Evolutionary conservation across 1,139 yeast genomes (phyloP), one percentile per base, ranked within the genome.

Genomic region (Yamadazyma oceani): DNA sequence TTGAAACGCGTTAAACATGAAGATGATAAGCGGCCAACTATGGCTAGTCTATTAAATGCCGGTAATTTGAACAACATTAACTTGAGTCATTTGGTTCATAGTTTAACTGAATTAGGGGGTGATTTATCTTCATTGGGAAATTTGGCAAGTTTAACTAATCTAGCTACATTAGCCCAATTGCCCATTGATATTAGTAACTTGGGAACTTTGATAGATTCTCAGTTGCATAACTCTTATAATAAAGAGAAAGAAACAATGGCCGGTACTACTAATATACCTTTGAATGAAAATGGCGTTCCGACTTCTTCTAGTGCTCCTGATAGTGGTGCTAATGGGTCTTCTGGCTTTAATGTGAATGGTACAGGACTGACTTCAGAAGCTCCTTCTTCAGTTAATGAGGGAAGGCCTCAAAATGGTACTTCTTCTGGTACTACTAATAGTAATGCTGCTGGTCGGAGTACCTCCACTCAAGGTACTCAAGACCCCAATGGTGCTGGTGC

Each of bases 11-110:
- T 16, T 17, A 24, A 26, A 22, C 33, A 31, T 14, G 30, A 27
- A 7, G 8, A 19, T 19, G 30, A n/a, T 7, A 30, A 14, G 21
- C 17, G 25, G 19, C 35, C 32, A 10, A 29, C 16, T 7, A 33
- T 42, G 17, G 35, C 43, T 13, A 42, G 48, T 28, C 44, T 69
- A 13, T 52, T 71, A 17, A 60, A 60, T 40, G 76, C 76, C 2
- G 77, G 76, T 3, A 69, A 69, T 46, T 54, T 71, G 43, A 70
- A 71, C 45, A 71, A 70, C 46, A 53, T 71, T 44, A 71, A 69
- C 46, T 48, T 71, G 37, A 66, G 75, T 40, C 75, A 69, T 41
- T 60, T 71, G 46, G 74, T 71, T 17, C 67, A 71, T 46, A 69
- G 68, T 41, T 51, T 71, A 25, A 59, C 71, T 23, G 71, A 69